Evolutionary conservation across 768 basidiomycete genomes (phyloP), one percentile per base, ranked within the genome.

Genomic region (Rhodotorula graminis): DNA sequence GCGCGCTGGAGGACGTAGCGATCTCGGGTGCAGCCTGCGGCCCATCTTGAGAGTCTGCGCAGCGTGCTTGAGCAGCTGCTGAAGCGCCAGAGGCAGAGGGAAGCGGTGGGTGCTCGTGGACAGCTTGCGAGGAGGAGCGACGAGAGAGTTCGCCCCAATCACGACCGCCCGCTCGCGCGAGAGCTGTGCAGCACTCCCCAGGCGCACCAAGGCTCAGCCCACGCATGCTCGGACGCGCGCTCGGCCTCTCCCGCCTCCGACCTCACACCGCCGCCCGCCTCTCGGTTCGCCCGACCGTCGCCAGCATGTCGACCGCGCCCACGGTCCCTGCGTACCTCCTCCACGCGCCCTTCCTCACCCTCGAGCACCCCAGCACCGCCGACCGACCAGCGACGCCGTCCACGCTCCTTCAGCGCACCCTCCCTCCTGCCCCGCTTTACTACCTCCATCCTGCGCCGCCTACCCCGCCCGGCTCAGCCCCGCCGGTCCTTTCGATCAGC

Each of bases 261-360:
- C 37, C 9, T 37, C 37, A 9, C 37, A 37, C 37, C 37, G 4
- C 37, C 37, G 37, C 37, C 37, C 9, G 4, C 37, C 37, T 37
- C n/a, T 29, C 27, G 11, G 31, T 37, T 14, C 50, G 53, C 59
- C 25, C 23, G 29, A 23, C 27, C 15, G 29, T 23, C 21, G 61
- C 11, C 21, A 6, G n/a, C 3, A 47, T 60, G 46, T 56, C 68
- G 27, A 16, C 53, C 50, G 2, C 44, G 1, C 9, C 29, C 1
- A 16, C 69, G 19, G 19, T 72, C n/a, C 71, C 71, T 0, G 31
- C 63, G 8, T 72, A 72, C 63, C 71, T 72, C 33, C 44, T 72
- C 1, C 71, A 72, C 47, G 63, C 71, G 2, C 71, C 71, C 14
- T 72, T 68, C 67, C 71, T 72, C 42, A 44, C 71, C 21, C 11